Conservation (phyloP, 345 rosid genomes). For the Microcos paniculata region DNA sequence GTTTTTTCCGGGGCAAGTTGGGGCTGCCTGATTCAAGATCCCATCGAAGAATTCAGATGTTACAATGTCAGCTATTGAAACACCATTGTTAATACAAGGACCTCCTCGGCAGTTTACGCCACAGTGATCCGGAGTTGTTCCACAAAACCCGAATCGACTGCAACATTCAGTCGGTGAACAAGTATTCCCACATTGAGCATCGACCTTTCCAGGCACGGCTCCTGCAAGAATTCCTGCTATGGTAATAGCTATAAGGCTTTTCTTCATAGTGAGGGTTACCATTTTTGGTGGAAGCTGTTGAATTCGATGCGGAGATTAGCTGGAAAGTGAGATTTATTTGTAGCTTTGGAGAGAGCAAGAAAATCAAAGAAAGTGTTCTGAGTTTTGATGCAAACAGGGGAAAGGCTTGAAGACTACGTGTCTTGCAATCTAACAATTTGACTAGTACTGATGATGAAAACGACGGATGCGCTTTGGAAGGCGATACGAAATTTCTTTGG, state of each 20-base stretch:
- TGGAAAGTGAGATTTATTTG: background rate
- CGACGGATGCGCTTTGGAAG: background rate
- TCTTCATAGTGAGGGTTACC: background rate
- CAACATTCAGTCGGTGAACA: background rate
- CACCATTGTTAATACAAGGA: conserved; percentile 7
- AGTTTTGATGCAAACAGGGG: background rate
- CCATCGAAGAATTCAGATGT: conserved; percentile 42
- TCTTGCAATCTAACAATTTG: background rate
- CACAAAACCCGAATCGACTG: background rate
- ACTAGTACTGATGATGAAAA: background rate
- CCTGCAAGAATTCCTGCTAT: background rate
- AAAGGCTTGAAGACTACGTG: background rate
- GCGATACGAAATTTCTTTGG: background rate
- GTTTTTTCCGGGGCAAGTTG: conserved; percentile 38
- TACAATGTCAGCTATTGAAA: conserved; percentile 35
- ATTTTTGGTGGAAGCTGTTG: background rate
- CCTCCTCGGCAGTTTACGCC: conserved; percentile 6
- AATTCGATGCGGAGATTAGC: background rate
- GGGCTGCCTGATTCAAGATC: conserved; percentile 36
- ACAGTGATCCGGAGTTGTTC: background rate
- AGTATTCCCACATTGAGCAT: background rate
- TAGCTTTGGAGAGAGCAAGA: background rate
- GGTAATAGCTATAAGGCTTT: background rate
- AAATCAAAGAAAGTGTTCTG: background rate
- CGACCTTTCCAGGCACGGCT: background rate